Evolutionary conservation across 140 eudicot genomes (phyloP).

Genomic region (Erigeron philadelphicus): DNA sequence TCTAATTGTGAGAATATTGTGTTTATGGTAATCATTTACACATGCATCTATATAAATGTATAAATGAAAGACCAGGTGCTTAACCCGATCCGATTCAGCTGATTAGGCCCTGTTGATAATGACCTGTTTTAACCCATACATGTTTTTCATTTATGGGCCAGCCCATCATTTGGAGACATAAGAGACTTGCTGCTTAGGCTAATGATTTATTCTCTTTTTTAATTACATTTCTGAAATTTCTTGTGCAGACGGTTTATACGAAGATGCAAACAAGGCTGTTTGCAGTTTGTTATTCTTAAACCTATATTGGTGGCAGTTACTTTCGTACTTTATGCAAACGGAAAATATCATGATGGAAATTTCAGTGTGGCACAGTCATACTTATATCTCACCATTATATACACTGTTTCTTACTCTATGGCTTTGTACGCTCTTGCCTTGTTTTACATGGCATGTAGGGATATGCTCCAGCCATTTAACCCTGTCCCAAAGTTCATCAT

Average conservation of each 20-base stretch:
- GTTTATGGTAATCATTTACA: too few relatives aligned
- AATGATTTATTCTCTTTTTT: background rate
- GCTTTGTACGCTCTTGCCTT: constrained; percentile 84
- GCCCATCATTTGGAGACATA: background rate
- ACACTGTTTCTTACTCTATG: constrained; percentile 68
- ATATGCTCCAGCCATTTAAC: constrained; percentile 83
- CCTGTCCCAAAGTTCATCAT: constrained; percentile 89
- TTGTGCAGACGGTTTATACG: constrained; percentile 82
- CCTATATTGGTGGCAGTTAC: constrained; percentile 73
- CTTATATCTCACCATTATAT: constrained; percentile 78
- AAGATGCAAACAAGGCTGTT: constrained; percentile 87
- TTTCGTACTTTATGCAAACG: constrained; percentile 66
- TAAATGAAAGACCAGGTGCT: background rate
- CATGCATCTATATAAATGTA: background rate
- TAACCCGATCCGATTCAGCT: background rate
- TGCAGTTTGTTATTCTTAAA: constrained; percentile 90
- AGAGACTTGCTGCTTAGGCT: background rate
- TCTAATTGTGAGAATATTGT: too few relatives aligned
- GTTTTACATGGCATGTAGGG: constrained; percentile 88
- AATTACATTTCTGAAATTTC: constrained; percentile 14
- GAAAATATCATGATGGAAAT: constrained; percentile 80
- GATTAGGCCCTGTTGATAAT: background rate
- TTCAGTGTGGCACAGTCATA: constrained; percentile 71
- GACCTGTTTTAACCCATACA: background rate
- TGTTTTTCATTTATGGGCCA: background rate